phyloP scores from a whole-genome alignment of 2,329 filamentous ascomycete genomes.

The Trichoderma harzianum region DNA sequence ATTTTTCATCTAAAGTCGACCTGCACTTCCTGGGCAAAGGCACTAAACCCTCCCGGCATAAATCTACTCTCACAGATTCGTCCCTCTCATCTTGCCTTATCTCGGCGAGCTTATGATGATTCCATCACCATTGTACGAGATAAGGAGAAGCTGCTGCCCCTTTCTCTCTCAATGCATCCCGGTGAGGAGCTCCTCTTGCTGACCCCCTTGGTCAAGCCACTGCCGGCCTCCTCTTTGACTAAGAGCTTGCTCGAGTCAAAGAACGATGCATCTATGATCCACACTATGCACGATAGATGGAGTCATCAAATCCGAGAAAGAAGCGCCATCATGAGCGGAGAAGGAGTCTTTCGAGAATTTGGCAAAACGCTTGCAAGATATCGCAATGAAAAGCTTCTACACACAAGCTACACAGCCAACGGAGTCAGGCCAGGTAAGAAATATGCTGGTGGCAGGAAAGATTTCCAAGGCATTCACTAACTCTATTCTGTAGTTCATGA shows the following conservation, averaged over 20 bases:
- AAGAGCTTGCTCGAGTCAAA: slow-evolving; percentile 61
- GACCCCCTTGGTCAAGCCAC: slow-evolving; percentile 83
- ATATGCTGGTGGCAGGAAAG: too few species aligned
- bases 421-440: slow-evolving; percentile 69
- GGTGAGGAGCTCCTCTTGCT: slow-evolving; percentile 87
- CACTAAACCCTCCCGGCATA: slow-evolving; percentile 80
- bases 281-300: slow-evolving; percentile 53
- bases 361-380: slow-evolving; percentile 84
- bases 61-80: slow-evolving; percentile 75
- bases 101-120: slow-evolving; percentile 81
- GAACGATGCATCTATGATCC: slow-evolving; percentile 33
- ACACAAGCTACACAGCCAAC: slow-evolving; percentile 94
- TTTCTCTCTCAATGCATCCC: slow-evolving; percentile 75
- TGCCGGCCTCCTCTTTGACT: slow-evolving; percentile 84
- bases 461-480: slow-evolving; percentile 9
- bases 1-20: slow-evolving; percentile 77
- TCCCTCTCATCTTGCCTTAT: slow-evolving; percentile 75
- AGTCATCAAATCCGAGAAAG: slow-evolving; percentile 54
- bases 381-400: slow-evolving; percentile 78
- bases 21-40: slow-evolving; percentile 88
- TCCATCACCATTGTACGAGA: slow-evolving; percentile 93
- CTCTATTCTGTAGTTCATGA: slow-evolving; percentile 64
- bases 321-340: slow-evolving; percentile 77
- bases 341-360: slow-evolving; percentile 87
- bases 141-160: slow-evolving; percentile 77